Evolutionary conservation across 1,284 basidiomycete species (phyloP).

Genomic region (Cutaneotrichosporon arboriforme): DNA sequence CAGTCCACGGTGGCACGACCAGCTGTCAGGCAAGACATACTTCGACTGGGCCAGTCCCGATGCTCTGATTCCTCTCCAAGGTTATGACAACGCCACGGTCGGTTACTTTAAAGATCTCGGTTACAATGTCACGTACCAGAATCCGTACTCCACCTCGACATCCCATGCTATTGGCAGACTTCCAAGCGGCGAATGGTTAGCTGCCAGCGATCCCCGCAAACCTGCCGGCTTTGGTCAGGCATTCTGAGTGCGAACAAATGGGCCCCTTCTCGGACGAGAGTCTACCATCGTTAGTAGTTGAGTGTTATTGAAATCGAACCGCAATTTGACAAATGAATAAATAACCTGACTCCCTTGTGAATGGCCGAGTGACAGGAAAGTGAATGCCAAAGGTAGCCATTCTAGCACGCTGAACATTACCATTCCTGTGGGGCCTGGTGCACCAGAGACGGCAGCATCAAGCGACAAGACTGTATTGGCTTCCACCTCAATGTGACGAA

Average conservation of each 20-base stretch:
- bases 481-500: too few relatives aligned
- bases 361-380: too few relatives aligned
- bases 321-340: too few relatives aligned
- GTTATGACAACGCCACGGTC: constrained; percentile 45
- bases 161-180: constrained; percentile 25
- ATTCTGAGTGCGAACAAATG: constrained; percentile 4
- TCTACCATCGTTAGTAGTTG: too few relatives aligned
- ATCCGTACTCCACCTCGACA: constrained; percentile 19
- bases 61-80: constrained; percentile 27
- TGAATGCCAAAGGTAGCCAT: too few relatives aligned
- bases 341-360: too few relatives aligned
- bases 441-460: too few relatives aligned
- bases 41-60: constrained; percentile 35
- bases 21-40: constrained; percentile 39
- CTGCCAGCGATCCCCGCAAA: constrained; percentile 22
- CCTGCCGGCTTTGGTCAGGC: constrained; percentile 9
- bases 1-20: constrained; percentile 49
- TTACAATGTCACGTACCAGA: constrained; percentile 42
- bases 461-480: too few relatives aligned
- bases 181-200: constrained; percentile 22
- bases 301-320: too few relatives aligned
- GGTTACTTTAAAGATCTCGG: constrained; percentile 33
- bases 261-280: too few relatives aligned
- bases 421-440: too few relatives aligned
- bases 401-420: too few relatives aligned